Evolutionary conservation across 495 filamentous ascomycete genomes (phyloP).

Genomic region (Hypoxylon fuscum): DNA sequence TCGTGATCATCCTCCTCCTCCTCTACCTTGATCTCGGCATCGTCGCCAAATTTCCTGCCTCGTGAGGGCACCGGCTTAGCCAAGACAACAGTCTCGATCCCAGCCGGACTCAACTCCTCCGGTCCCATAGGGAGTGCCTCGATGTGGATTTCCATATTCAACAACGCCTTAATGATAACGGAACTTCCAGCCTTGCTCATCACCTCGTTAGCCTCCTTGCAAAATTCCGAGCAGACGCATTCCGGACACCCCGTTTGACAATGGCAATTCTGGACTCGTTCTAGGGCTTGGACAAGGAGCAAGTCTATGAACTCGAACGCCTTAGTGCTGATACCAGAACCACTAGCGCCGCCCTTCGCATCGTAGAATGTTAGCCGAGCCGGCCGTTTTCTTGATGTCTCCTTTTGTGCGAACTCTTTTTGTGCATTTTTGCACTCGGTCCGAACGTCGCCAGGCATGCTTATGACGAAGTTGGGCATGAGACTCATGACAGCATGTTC

Average conservation of each 20-base stretch:
- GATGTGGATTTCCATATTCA: conserved; percentile 79
- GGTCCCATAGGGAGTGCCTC: conserved; percentile 84
- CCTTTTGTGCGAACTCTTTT: conserved; percentile 78
- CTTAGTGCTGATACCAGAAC: conserved; percentile 86
- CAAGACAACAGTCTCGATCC: conserved; percentile 84
- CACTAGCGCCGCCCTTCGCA: conserved; percentile 83
- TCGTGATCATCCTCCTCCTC: conserved; percentile 23
- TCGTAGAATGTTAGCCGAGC: conserved; percentile 95
- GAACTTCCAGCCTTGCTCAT: conserved; percentile 90
- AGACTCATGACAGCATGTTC: conserved; percentile 89
- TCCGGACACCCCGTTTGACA: conserved; percentile 87
- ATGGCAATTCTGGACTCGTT: conserved; percentile 71
- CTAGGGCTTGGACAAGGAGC: conserved; percentile 79
- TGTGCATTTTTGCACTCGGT: conserved; percentile 88
- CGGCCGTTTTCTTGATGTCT: conserved; percentile 76
- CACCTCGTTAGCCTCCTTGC: conserved; percentile 87
- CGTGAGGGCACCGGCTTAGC: conserved; percentile 67
- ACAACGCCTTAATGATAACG: conserved; percentile 78
- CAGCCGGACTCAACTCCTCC: conserved; percentile 70
- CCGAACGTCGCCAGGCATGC: conserved; percentile 83
- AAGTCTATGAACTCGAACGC: conserved; percentile 92
- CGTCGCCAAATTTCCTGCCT: conserved; percentile 27
- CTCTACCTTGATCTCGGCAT: conserved; percentile 31
- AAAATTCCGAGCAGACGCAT: conserved; percentile 84
- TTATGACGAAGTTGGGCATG: conserved; percentile 89